Evolutionary conservation across 2,329 filamentous ascomycete genomes (phyloP).

Genomic region (Keithomyces neogunnii): DNA sequence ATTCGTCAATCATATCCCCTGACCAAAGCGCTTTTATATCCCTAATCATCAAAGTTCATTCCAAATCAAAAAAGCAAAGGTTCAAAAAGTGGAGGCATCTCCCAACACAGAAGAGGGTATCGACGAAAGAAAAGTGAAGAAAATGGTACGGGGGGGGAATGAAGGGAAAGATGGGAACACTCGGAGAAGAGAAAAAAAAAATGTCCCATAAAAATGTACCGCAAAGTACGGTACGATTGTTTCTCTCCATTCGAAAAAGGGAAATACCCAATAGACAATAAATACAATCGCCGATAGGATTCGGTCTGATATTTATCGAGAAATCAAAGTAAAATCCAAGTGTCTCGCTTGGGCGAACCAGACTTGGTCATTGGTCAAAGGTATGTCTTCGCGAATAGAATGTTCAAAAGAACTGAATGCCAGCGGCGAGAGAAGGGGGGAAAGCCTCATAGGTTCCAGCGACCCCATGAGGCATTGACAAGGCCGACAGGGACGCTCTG

Average conservation of each 20-base stretch:
- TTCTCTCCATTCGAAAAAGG: background rate
- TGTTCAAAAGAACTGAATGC: constrained; percentile 9
- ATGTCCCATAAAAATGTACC: background rate
- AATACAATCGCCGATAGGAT: constrained; percentile 25
- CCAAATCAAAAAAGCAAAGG: background rate
- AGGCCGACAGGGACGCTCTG: background rate
- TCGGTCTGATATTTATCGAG: constrained; percentile 18
- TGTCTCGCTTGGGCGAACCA: background rate
- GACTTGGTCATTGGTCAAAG: constrained; percentile 6
- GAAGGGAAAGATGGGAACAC: background rate
- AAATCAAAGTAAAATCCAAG: constrained; percentile 10
- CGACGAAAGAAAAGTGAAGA: constrained; percentile 7
- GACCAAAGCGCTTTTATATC: constrained; percentile 5
- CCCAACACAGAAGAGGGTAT: constrained; percentile 13
- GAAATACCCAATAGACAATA: constrained; percentile 18
- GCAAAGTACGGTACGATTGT: background rate
- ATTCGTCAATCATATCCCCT: constrained; percentile 9
- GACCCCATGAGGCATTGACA: background rate
- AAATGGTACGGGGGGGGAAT: background rate
- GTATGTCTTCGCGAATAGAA: constrained; percentile 12
- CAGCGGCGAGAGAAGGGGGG: constrained; percentile 11
- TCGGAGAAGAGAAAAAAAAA: background rate
- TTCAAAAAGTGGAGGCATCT: constrained; percentile 1
- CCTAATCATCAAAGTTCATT: background rate
- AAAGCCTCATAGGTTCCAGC: background rate